phyloP scores from a whole-genome alignment of 495 filamentous ascomycete species.

The Xylaria palmicola region DNA sequence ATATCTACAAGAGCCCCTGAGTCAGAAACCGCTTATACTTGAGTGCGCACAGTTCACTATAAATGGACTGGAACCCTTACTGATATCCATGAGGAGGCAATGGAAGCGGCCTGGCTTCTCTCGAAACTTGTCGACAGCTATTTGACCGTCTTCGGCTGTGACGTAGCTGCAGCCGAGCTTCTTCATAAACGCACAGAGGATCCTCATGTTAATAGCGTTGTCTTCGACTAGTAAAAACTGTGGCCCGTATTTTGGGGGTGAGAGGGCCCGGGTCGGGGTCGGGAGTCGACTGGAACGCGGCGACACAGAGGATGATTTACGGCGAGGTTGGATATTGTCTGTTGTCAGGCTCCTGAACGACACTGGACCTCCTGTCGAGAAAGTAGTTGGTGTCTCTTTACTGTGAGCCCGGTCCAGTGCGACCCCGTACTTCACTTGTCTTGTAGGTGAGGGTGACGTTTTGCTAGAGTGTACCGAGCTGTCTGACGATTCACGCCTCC shows the following conservation, averaged over 20 bases:
- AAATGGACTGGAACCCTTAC: neutral
- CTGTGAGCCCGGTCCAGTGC: neutral
- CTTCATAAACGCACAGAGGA: slow-evolving; percentile 53
- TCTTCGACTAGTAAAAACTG: slow-evolving; percentile 45
- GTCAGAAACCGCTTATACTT: neutral
- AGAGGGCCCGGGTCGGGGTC: neutral
- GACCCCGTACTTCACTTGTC: neutral
- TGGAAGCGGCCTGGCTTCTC: slow-evolving; percentile 29
- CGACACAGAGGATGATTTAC: neutral
- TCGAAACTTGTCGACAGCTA: slow-evolving; percentile 55
- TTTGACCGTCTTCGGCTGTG: slow-evolving; percentile 57
- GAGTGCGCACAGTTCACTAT: neutral
- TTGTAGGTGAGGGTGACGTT: neutral
- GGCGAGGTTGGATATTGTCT: neutral
- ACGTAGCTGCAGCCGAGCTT: slow-evolving; percentile 51
- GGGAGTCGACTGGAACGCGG: neutral
- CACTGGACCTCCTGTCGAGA: neutral
- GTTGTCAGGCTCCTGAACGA: neutral
- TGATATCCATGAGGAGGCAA: slow-evolving; percentile 59
- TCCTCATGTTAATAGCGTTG: slow-evolving; percentile 43
- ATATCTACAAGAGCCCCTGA: slow-evolving; percentile 40
- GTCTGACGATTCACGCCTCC: slow-evolving; percentile 1
- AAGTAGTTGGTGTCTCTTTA: neutral
- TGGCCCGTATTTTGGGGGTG: neutral
- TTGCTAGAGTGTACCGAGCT: neutral